Evolutionary conservation across 1,284 basidiomycete species (phyloP), one percentile per base, ranked within the genome.

Genomic region (Sanghuangporus weigelae): DNA sequence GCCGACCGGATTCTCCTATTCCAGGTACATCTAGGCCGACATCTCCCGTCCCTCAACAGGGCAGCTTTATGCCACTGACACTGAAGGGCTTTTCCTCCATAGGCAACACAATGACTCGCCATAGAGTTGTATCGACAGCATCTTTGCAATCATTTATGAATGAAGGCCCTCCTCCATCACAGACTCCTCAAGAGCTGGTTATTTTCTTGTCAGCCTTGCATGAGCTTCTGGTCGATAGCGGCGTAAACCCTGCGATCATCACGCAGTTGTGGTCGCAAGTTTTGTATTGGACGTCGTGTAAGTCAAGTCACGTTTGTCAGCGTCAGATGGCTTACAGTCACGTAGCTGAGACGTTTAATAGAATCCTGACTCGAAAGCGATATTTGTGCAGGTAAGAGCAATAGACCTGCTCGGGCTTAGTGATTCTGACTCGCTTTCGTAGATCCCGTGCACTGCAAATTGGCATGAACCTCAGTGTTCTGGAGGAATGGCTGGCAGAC

Each of bases 181-280:
- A 72, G 4, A 84, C 86, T 5, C 89, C 94, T 1, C 74, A 77
- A 40, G 85, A 89, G 56, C 76, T 98, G 64, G 92, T 89, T 19
- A 82, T 89, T 1, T 89, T 97, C 70, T 82, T 99, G 51, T 92
- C 93, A 1, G 90, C 92, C n/a, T 81, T 97, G 1, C 88, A 98
- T 65, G 87, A 92, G 16, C 77, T 98, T 38, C 80, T 99, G 11
- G 86, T 89, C 55, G 78, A 95, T 21, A 94, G 96, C 67, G 92
- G 96, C 66, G 85, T 98, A 68, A 98, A 98, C 71, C 96, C 96
- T 10, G 89, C 85, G 1, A 81, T 98, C 53, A 89, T 90, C 64
- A 87, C 92, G 14, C 96, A 99, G 73, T 82, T 95, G 51, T 96
- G 96, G 84, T 96, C 95, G 0, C 96, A 99, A 76, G 87, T 97